Evolutionary conservation across 2,329 filamentous ascomycete species (phyloP), one percentile per base, ranked within the genome.

Genomic region (Dichotomopilus funicola): DNA sequence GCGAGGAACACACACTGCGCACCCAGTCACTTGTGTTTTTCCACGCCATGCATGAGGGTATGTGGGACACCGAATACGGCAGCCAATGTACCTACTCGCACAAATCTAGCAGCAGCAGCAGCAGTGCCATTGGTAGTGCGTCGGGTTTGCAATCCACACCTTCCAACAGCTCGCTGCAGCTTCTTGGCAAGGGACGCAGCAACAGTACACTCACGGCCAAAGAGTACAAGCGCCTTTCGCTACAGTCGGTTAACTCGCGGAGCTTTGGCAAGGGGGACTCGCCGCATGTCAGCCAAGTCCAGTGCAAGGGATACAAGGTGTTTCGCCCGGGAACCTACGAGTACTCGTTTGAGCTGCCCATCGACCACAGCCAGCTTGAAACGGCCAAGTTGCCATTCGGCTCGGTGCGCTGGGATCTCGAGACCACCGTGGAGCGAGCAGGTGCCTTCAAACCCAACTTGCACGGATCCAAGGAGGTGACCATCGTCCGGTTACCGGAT

Each of bases 21-120:
- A 92, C 88, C 42, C 91, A 96, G 66, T 92, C 85, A 13, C 85
- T 90, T 72, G 92, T 87, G 0, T 97, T 97, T 68, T 99, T 96
- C 77, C 95, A 96, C 65, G 87, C 88, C 48, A 75, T 80, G 66
- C 80, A 83, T 59, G 77, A 81, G 54, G 75, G 75, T 10, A 65
- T 63, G 3, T 82, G 81, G 75, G 79, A 83, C 63, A 78, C 75
- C 13, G 78, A 81, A 49, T 86, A 79, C 63, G 83, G 83, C n/a
- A 82, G 82, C 60, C 78, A 82, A 61, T 86, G 82, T 71, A 79
- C 72, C 5, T 85, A 79, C 66, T 70, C 68, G 3, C 69, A 81
- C 37, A 78, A 75, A 59, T 27, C 19, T 27, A 27, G 19, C 19
- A 27, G 19, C 19, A 27, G 19, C 19, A 64, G 65, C 42, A 63